These are phyloP conservation scores for Cryoendolithus antarcticus DNA, from an alignment of 2,329 filamentous ascomycete species.

Conservation along the genomic window DNA sequence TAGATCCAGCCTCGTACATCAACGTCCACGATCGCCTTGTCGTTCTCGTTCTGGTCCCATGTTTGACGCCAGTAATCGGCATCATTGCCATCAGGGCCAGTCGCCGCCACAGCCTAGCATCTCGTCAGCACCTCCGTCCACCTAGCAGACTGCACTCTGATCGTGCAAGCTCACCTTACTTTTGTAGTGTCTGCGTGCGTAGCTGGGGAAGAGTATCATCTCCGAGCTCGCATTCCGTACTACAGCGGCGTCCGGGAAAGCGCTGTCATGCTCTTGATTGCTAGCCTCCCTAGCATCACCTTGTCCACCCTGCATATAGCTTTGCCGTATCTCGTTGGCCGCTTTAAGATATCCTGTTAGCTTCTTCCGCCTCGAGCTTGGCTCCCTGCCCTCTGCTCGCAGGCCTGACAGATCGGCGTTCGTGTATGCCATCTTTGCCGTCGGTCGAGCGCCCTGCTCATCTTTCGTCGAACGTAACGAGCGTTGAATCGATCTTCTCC, in stretches of 20 bases:
- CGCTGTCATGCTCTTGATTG: slow-evolving; percentile 50
- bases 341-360: slow-evolving; percentile 61
- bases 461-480: slow-evolving; percentile 20
- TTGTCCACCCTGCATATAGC: slow-evolving; percentile 33
- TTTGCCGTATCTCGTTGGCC: slow-evolving; percentile 58
- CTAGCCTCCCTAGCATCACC: slow-evolving; percentile 34
- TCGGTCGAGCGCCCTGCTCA: slow-evolving; percentile 16
- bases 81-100: slow-evolving; percentile 38
- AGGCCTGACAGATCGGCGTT: slow-evolving; percentile 13
- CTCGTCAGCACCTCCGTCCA: neutral
- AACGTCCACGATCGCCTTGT: slow-evolving; percentile 79
- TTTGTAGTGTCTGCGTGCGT: slow-evolving; percentile 62
- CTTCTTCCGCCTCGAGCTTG: slow-evolving; percentile 64
- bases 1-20: slow-evolving; percentile 96
- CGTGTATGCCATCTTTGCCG: slow-evolving; percentile 22
- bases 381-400: slow-evolving; percentile 37
- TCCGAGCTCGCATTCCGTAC: slow-evolving; percentile 71
- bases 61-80: slow-evolving; percentile 65
- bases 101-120: slow-evolving; percentile 20
- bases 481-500: slow-evolving; percentile 2
- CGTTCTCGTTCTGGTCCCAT: slow-evolving; percentile 69
- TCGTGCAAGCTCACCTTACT: slow-evolving; percentile 29
- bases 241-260: slow-evolving; percentile 77
- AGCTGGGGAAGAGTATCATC: slow-evolving; percentile 91
- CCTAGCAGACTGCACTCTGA: no score